Evolutionary conservation across 495 filamentous ascomycete species (phyloP).

Genomic region (Arthonia radiata): DNA sequence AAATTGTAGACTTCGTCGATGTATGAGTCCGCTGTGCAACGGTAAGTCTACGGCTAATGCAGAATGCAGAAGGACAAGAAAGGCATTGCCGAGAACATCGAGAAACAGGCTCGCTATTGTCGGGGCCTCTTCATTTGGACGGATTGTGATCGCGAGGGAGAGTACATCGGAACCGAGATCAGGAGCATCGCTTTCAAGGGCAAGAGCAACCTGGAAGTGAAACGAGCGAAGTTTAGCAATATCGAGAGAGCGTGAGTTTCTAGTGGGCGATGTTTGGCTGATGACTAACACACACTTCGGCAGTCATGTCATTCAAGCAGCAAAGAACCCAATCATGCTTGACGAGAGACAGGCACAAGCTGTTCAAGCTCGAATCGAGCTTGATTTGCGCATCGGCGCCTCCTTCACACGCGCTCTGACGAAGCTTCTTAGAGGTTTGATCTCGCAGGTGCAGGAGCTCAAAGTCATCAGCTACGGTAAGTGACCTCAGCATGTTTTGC

Average conservation of each 20-base stretch:
- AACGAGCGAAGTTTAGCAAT: conserved; percentile 79
- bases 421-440: conserved; percentile 39
- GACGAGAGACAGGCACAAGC: conserved; percentile 75
- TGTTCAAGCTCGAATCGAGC: conserved; percentile 69
- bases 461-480: conserved; percentile 69
- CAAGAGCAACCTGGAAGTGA: conserved; percentile 52
- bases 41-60: too few relatives aligned
- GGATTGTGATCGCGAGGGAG: conserved; percentile 93
- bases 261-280: neutral
- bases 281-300: too few relatives aligned
- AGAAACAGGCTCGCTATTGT: conserved; percentile 40
- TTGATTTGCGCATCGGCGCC: conserved; percentile 76
- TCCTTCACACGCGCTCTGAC: conserved; percentile 84
- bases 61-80: conserved; percentile 75
- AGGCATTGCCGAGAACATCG: conserved; percentile 65
- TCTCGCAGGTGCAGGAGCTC: conserved; percentile 27
- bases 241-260: conserved; percentile 62
- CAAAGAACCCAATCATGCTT: conserved; percentile 45
- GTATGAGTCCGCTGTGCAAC: conserved; percentile 16
- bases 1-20: conserved; percentile 37
- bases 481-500: conserved; percentile 1
- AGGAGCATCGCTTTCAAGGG: conserved; percentile 49
- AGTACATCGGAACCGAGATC: conserved; percentile 89
- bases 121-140: conserved; percentile 84
- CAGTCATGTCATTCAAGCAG: conserved; percentile 66